Conservation (phyloP, 2,329 filamentous ascomycete genomes). For the Fusarium sp. region DNA sequence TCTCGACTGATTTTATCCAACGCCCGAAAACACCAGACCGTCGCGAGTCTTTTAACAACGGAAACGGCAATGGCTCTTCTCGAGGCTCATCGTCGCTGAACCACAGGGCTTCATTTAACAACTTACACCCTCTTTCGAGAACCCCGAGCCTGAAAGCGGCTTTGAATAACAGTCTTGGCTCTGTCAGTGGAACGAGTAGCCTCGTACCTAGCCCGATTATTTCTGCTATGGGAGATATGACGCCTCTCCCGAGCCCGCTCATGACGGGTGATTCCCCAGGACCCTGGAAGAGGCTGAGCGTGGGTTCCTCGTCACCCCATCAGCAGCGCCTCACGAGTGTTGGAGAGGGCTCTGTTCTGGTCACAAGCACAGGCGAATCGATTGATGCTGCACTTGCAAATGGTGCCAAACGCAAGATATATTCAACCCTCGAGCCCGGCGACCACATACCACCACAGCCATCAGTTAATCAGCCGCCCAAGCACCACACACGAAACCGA, state of each 20-base stretch:
- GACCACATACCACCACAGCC: conserved; percentile 52
- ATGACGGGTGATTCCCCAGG: conserved; percentile 73
- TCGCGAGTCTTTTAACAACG: conserved; percentile 53
- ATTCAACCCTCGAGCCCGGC: conserved; percentile 53
- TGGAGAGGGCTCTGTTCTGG: conserved; percentile 56
- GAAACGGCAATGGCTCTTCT: conserved; percentile 49
- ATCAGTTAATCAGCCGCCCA: conserved; percentile 22
- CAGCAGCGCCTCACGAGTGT: conserved; percentile 44
- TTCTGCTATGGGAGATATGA: conserved; percentile 80
- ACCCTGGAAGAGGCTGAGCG: conserved; percentile 69
- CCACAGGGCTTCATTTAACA: conserved; percentile 47
- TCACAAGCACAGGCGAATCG: conserved; percentile 63
- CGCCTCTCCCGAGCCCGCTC: conserved; percentile 81
- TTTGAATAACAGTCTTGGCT: conserved; percentile 60
- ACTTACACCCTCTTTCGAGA: conserved; percentile 63
- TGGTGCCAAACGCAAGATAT: conserved; percentile 68
- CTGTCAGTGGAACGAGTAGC: conserved; percentile 70
- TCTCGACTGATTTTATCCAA: conserved; percentile 52
- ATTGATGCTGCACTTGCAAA: conserved; percentile 62
- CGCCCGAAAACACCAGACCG: conserved; percentile 39
- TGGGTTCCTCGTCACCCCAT: conserved; percentile 58
- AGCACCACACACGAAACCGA: conserved; percentile 74
- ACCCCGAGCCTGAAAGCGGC: conserved; percentile 72
- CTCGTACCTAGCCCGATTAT: conserved; percentile 78
- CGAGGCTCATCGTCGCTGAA: conserved; percentile 45